Evolutionary conservation across 495 filamentous ascomycete species (phyloP).

Genomic region (Penicillium nucicola): DNA sequence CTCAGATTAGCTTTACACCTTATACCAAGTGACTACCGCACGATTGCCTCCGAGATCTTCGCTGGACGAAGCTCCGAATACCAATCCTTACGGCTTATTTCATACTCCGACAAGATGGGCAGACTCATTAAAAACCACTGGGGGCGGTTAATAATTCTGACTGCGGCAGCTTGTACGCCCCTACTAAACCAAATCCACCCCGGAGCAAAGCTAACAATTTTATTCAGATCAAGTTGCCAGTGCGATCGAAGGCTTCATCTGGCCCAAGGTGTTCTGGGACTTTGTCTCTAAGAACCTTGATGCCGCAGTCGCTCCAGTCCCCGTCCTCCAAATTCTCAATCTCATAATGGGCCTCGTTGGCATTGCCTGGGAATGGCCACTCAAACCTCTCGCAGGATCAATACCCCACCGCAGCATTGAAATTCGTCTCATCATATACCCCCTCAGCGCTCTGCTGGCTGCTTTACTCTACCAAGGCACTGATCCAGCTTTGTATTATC

Average conservation of each 20-base stretch:
- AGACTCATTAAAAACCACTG: conserved; percentile 99
- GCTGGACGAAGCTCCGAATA: conserved; percentile 26
- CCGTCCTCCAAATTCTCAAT: conserved; percentile 91
- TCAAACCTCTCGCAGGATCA: conserved; percentile 61
- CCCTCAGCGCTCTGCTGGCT: conserved; percentile 70
- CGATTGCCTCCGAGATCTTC: conserved; percentile 2
- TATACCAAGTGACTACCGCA: conserved; percentile 1
- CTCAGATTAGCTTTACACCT: neutral
- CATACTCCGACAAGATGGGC: conserved; percentile 63
- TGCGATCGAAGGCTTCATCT: conserved; percentile 86
- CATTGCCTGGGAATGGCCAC: conserved; percentile 89
- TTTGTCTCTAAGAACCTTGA: conserved; percentile 91
- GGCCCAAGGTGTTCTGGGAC: conserved; percentile 99
- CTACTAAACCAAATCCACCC: neutral
- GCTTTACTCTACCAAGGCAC: conserved; percentile 87
- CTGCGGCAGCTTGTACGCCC: conserved; percentile 75
- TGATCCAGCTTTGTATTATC: conserved; percentile 88
- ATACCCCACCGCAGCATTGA: conserved; percentile 83
- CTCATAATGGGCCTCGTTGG: conserved; percentile 81
- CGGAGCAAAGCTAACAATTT: neutral
- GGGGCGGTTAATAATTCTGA: conserved; percentile 87
- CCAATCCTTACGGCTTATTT: neutral
- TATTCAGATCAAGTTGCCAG: conserved; percentile 80
- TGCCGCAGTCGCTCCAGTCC: conserved; percentile 76
- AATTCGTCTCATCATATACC: conserved; percentile 76